Base-by-base conservation (phyloP, 2,329 filamentous ascomycete genomes). In the Cordyceps militaris region DNA sequence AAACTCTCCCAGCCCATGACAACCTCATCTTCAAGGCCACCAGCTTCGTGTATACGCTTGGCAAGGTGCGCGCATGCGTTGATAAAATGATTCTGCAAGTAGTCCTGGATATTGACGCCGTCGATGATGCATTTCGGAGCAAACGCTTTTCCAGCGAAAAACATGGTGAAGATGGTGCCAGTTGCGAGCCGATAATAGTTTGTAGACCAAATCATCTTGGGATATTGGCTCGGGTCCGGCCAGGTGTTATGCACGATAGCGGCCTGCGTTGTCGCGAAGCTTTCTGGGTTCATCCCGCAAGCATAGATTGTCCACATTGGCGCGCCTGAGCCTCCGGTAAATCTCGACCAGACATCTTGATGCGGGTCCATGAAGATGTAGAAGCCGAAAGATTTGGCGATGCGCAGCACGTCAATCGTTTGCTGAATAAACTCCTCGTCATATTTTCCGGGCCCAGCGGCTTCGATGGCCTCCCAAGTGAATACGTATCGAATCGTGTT, bases 161-260 rank as follows among this genome's bases (percentile, higher is more conserved):
- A 99, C 53, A 97, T 75, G 0, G 93, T 96, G 70, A 97, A 97
- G 64, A 97, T 91, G 47, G 91, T 92, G 63, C 92, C 90, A 51
- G 87, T 89, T 3, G 88, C 92, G 51, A 97, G 78, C 24, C 94
- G 84, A 61, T 85, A 88, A 72, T 99, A 99, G 70, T 99, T 99
- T 53, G 95, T 97, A 16, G 93, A 91, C 94, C 94, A 99, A 59
- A 97, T 93, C 95, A 99, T 99, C 75, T 97, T 97, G 24, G 94
- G 94, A 63, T 93, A 99, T 1, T 86, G 81, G 26, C 86, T 86
- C 9, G 92, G 91, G 21, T 96, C 82, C 10, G 89, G 85, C 68
- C 90, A 97, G 2, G 89, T 95, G 67, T 97, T 99, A 55, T 99
- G 94, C 7, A 99, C 93, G 60, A 97, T 82, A 38, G 94, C 91